These are phyloP conservation scores for Fusarium protoensiforme DNA, from an alignment of 2,329 filamentous ascomycete species.

Conservation along the genomic window DNA sequence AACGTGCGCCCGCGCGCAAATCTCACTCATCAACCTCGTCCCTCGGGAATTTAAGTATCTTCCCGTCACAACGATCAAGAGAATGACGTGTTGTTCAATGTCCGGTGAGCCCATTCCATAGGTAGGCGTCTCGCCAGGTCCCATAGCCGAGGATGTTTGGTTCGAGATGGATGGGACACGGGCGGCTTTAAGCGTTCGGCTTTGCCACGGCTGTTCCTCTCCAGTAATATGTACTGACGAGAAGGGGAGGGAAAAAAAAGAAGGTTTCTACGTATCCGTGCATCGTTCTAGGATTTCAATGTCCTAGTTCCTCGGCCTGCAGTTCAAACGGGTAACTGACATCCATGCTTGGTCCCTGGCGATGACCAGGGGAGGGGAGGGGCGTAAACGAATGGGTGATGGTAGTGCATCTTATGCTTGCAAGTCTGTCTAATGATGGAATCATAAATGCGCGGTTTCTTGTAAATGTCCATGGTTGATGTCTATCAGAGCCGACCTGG, in stretches of 20 bases:
- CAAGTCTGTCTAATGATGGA: background rate
- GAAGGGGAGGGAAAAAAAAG: slow-evolving; percentile 7
- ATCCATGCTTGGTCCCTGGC: slow-evolving; percentile 32
- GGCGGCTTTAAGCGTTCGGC: slow-evolving; percentile 27
- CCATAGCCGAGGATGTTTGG: slow-evolving; percentile 37
- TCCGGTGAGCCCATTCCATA: slow-evolving; percentile 15
- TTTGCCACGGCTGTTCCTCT: slow-evolving; percentile 3
- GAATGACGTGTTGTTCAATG: slow-evolving; percentile 33
- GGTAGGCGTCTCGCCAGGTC: background rate
- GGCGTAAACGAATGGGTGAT: background rate
- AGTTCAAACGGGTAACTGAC: slow-evolving; percentile 11
- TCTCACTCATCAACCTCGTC: background rate
- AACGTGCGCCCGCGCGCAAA: slow-evolving; percentile 5
- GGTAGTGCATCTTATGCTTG: background rate
- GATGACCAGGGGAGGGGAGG: slow-evolving; percentile 12
- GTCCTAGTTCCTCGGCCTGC: slow-evolving; percentile 25
- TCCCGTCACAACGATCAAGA: background rate
- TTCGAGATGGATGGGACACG: slow-evolving; percentile 10
- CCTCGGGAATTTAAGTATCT: slow-evolving; percentile 20
- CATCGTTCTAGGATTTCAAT: slow-evolving; percentile 35
- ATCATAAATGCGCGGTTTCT: background rate
- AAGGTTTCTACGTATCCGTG: slow-evolving; percentile 17
- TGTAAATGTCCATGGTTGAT: background rate
- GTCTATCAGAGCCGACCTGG: background rate
- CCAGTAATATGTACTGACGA: background rate